Evolutionary conservation across 768 basidiomycete species (phyloP).

Genomic region (Kwoniella pini): DNA sequence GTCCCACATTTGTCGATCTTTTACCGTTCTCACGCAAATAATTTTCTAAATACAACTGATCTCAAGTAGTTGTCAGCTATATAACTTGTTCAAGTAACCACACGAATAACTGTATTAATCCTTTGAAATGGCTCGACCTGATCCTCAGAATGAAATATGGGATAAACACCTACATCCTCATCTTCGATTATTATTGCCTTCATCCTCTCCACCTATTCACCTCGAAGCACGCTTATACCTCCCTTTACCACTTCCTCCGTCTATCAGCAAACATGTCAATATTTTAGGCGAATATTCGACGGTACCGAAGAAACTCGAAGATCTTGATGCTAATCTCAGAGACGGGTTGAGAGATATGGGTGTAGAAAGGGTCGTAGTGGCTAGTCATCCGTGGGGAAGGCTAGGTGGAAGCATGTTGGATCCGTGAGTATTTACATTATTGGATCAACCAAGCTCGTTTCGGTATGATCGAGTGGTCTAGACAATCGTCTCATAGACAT

Average conservation of each 20-base stretch:
- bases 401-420: slow-evolving; percentile 43
- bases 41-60: no score
- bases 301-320: slow-evolving; percentile 11
- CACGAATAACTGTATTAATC: no score
- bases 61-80: not conserved
- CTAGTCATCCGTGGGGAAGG: slow-evolving; percentile 42
- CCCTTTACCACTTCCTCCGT: slow-evolving; percentile 10
- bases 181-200: slow-evolving; percentile 33
- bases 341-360: slow-evolving; percentile 9
- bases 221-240: slow-evolving; percentile 43
- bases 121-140: slow-evolving; percentile 11
- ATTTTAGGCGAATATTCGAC: slow-evolving; percentile 3
- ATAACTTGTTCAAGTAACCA: no score
- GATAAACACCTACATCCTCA: slow-evolving; percentile 24
- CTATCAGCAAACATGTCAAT: not conserved
- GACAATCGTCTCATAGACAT: not conserved
- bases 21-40: no score
- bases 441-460: no score
- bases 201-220: slow-evolving; percentile 20
- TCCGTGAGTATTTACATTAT: slow-evolving; percentile 36
- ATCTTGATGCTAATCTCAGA: not conserved
- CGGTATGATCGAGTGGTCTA: no score
- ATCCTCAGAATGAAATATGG: slow-evolving; percentile 5
- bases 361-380: slow-evolving; percentile 31
- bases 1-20: no score